A percentile compares a stretch with the other conserved stretches of the same genome.
Conservation (phyloP, 768 basidiomycete genomes). For the Suillus variegatus region DNA sequence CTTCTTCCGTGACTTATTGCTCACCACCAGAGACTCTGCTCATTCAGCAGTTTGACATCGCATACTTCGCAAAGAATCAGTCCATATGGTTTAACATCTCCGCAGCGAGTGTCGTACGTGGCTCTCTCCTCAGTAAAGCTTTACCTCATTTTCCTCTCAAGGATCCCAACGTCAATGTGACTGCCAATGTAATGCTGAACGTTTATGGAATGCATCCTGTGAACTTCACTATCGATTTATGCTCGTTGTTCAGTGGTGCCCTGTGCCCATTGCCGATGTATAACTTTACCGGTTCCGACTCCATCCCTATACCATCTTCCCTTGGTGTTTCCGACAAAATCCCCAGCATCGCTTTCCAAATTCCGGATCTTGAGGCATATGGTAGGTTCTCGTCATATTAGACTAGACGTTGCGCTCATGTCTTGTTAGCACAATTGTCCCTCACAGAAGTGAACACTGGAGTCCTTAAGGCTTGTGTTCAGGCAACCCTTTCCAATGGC, state of each 20-base stretch:
- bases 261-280: slow-evolving; percentile 83
- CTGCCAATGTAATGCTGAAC: slow-evolving; percentile 79
- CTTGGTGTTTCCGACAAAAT: slow-evolving; percentile 56
- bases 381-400: slow-evolving; percentile 4
- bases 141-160: slow-evolving; percentile 28
- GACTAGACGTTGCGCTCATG: slow-evolving; percentile 9
- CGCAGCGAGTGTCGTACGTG: slow-evolving; percentile 81
- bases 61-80: slow-evolving; percentile 67
- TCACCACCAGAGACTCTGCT: slow-evolving; percentile 77
- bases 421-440: slow-evolving; percentile 69
- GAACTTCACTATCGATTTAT: slow-evolving; percentile 87
- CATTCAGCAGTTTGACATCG: slow-evolving; percentile 74
- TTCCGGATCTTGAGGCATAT: slow-evolving; percentile 87
- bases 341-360: slow-evolving; percentile 79
- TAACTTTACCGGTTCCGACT: slow-evolving; percentile 85
- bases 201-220: slow-evolving; percentile 86
- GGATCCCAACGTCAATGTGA: slow-evolving; percentile 78
- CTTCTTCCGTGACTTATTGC: slow-evolving; percentile 88
- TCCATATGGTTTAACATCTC: slow-evolving; percentile 85
- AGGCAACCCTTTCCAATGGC: slow-evolving; percentile 91
- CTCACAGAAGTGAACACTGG: slow-evolving; percentile 71
- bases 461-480: slow-evolving; percentile 82
- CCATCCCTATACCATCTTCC: slow-evolving; percentile 61
- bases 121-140: slow-evolving; percentile 3
- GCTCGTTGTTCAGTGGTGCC: slow-evolving; percentile 71